Base-by-base conservation (phyloP, 768 basidiomycete genomes). In the Leccinum barrowsii region DNA sequence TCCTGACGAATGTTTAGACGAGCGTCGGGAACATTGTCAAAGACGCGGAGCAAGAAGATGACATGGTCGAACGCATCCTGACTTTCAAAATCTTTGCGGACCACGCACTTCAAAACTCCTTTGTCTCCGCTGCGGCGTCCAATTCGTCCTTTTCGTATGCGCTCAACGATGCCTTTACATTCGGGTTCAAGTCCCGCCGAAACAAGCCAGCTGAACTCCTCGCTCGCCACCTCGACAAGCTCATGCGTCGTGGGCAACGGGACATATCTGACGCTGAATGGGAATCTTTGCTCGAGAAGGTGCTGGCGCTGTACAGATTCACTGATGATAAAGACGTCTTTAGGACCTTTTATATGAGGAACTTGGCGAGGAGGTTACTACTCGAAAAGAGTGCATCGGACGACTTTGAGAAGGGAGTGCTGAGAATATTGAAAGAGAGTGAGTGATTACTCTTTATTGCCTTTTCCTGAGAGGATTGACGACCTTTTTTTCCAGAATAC, bases 281-380 rank as follows among this genome's bases (percentile, higher is more conserved):
- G 71, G 81, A 85, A 52, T 71, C 73, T 2, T 69, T 82, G 55
- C 74, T 97, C 58, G 85, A 91, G 57, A 79, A 75, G 7, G 89
- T 83, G 4, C 76, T 97, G 24, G 82, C 75, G 7, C 73, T 98
- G 56, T 96, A 94, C 73, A 78, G 91, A 54, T 95, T 85, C 70
- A 94, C 92, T 5, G 87, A 92, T 53, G 93, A 95, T 68, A 94
- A 93, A 70, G 94, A 97, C 67, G 92, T 96, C 32, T 98, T 97
- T 72, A 84, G 94, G 65, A 87, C 88, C 26, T 97, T 94, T 74
- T 98, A 96, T 71, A 89, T 89, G 73, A 86, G 92, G 11, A 84
- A 87, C 37, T 74, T 97, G 35, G 90, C 94, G n/a, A 94, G 91
- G 76, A 82, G 94, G 56, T 67, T 98, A 58, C 75, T 98, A 40